Evolutionary conservation across 176 grass and related monocot genomes (phyloP), one percentile per base, ranked within the genome.

Genomic region (Triticum turgidum): DNA sequence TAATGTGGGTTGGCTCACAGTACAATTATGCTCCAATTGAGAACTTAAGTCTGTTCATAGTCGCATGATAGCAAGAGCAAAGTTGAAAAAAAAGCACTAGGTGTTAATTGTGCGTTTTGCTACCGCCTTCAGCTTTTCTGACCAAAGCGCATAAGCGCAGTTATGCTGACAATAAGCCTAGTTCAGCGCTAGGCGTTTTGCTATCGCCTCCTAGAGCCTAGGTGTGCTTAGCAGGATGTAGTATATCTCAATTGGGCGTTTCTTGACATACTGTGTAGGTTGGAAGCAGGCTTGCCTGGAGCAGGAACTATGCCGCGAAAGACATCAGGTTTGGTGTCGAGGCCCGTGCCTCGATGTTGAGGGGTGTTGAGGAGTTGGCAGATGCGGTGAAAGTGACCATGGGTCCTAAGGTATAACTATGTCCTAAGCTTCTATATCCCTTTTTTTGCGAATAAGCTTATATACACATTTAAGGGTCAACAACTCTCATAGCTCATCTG

Each of bases 321-420:
- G 96, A 98, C 77, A 98, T 98, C 88, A 96, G 18, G 58, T 98
- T 98, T 91, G 96, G 96, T 58, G 93, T 98, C 11, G 96, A 98
- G 71, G 96, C 93, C 76, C 96, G 96, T 77, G 90, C 96, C 49
- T 84, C 94, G 84, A 98, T 98, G 96, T 87, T 98, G 30, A 96
- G 82, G 86, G 93, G 96, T 34, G 96, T 98, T 25, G 96, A 96
- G 69, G 96, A 96, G 63, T 85, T 98, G 73, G 96, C 93, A 7
- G 96, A 98, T 91, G 96, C 96, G 3, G 96, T 98, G 3, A 98
- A 92, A 92, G 93, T 98, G 37, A 98, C 96, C 14, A 96, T 98
- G 96, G 93, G 96, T 66, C 96, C 96, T n/a, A 98, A 98, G 91
- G 96, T 98, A 91, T 88, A 20, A 34, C 37, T 44, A 21, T 29